Conservation (phyloP, 1,284 basidiomycete species). For the Fomitiporia mediterranea region DNA sequence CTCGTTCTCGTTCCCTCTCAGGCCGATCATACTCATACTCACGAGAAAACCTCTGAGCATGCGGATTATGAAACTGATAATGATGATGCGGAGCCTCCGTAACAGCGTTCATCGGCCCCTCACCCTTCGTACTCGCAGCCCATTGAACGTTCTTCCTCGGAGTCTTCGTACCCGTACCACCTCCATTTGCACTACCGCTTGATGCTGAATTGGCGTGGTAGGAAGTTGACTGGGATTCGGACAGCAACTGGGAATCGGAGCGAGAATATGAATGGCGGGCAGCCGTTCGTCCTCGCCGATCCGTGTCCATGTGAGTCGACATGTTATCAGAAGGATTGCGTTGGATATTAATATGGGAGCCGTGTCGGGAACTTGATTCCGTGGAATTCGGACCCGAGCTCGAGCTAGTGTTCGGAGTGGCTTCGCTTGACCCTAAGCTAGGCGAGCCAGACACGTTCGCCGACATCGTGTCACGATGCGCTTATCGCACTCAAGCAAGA, state of each 20-base stretch:
- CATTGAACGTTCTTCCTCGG: constrained; percentile 45
- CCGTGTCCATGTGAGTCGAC: too few relatives aligned
- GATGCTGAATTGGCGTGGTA: background rate
- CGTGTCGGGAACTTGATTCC: background rate
- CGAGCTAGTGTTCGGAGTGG: too few relatives aligned
- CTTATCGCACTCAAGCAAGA: too few relatives aligned
- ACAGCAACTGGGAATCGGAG: too few relatives aligned
- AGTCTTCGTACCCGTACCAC: constrained; percentile 34
- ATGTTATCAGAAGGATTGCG: too few relatives aligned
- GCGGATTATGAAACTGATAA: background rate
- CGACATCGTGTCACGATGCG: too few relatives aligned
- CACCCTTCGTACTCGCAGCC: constrained; percentile 26
- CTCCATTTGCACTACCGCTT: background rate
- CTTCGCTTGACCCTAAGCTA: too few relatives aligned
- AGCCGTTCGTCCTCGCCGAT: too few relatives aligned
- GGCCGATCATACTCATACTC: background rate
- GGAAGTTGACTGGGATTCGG: background rate
- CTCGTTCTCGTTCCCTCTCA: background rate
- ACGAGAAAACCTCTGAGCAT: background rate
- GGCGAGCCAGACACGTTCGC: too few relatives aligned
- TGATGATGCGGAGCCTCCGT: background rate
- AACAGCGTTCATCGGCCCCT: constrained; percentile 10
- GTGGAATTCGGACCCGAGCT: background rate
- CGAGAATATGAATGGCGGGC: too few relatives aligned
- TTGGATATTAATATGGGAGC: too few relatives aligned